These are phyloP conservation scores for Penicilliopsis zonata DNA, from an alignment of 495 filamentous ascomycete species.

Conservation along the genomic window DNA sequence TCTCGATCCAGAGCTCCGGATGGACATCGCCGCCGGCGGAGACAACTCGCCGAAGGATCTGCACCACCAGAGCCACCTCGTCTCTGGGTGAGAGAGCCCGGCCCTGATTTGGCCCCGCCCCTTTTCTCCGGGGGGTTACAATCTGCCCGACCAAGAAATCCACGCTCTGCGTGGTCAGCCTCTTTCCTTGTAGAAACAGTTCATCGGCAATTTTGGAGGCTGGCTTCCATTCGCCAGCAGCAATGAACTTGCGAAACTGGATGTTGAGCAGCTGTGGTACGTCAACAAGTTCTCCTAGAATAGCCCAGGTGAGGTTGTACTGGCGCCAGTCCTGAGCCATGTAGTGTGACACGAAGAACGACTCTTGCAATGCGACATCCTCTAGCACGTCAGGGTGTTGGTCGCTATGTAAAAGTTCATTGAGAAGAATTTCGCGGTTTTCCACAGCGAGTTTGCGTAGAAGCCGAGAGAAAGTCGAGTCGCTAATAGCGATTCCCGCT, in stretches of 20 bases:
- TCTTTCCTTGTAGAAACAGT: slow-evolving; percentile 16
- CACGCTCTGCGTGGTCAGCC: slow-evolving; percentile 18
- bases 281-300: slow-evolving; percentile 27
- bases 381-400: slow-evolving; percentile 68
- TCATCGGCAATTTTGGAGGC: slow-evolving; percentile 26
- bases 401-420: slow-evolving; percentile 51
- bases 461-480: slow-evolving; percentile 46
- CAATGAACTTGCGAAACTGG: slow-evolving; percentile 31
- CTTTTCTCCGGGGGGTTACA: slow-evolving; percentile 19
- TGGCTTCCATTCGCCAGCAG: slow-evolving; percentile 18
- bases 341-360: slow-evolving; percentile 39
- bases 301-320: slow-evolving; percentile 40
- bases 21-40: slow-evolving; percentile 17
- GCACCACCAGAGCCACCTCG: slow-evolving; percentile 23
- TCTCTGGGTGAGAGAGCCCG: slow-evolving; percentile 7
- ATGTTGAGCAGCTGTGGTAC: slow-evolving; percentile 21
- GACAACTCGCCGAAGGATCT: slow-evolving; percentile 22
- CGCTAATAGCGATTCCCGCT: slow-evolving; percentile 44
- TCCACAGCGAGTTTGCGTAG: slow-evolving; percentile 44
- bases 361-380: slow-evolving; percentile 45
- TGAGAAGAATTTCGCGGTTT: slow-evolving; percentile 42
- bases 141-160: slow-evolving; percentile 23
- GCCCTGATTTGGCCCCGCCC: slow-evolving; percentile 10
- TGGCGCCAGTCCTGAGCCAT: slow-evolving; percentile 34
- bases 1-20: slow-evolving; percentile 26